A percentile compares a stretch with the other conserved stretches of the same genome.
These are phyloP conservation scores for Francoa sonchifolia DNA, from an alignment of 441 rosid genomes.

Conservation along the genomic window DNA sequence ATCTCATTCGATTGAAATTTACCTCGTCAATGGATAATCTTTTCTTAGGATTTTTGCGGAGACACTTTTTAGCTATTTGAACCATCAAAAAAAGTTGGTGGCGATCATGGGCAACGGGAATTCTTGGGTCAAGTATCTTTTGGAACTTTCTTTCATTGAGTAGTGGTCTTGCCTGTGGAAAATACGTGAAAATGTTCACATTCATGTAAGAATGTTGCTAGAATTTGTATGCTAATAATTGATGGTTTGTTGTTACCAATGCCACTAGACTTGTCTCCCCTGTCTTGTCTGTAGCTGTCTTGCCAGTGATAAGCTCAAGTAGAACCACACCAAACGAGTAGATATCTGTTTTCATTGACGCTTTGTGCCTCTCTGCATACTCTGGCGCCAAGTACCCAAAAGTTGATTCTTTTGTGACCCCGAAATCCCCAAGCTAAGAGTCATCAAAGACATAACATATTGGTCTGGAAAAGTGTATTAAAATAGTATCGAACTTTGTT, in stretches of 20 bases:
- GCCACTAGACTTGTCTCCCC: constrained; percentile 13
- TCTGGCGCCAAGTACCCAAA: constrained; percentile 36
- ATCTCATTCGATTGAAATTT: background rate
- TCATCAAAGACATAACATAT: background rate
- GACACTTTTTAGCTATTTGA: constrained; percentile 21
- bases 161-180: constrained; percentile 26
- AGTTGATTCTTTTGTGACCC: constrained; percentile 25
- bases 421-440: constrained; percentile 37
- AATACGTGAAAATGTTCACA: background rate
- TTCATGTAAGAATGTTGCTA: background rate
- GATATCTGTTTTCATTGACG: constrained; percentile 37
- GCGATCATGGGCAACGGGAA: constrained; percentile 12
- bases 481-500: background rate
- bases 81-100: constrained; percentile 26
- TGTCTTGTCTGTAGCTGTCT: constrained; percentile 11
- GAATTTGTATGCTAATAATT: background rate
- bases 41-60: constrained; percentile 19
- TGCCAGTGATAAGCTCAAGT: constrained; percentile 32
- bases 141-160: constrained; percentile 17
- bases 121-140: constrained; percentile 20
- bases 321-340: constrained; percentile 41
- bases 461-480: background rate
- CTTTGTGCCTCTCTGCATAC: constrained; percentile 20
- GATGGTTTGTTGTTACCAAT: constrained; percentile 23
- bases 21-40: constrained; percentile 29